Percentiles rank a stretch among this genome's conserved stretches.
phyloP scores from a whole-genome alignment of 208 protist species.

The Acanthamoeba lenticulata region DNA sequence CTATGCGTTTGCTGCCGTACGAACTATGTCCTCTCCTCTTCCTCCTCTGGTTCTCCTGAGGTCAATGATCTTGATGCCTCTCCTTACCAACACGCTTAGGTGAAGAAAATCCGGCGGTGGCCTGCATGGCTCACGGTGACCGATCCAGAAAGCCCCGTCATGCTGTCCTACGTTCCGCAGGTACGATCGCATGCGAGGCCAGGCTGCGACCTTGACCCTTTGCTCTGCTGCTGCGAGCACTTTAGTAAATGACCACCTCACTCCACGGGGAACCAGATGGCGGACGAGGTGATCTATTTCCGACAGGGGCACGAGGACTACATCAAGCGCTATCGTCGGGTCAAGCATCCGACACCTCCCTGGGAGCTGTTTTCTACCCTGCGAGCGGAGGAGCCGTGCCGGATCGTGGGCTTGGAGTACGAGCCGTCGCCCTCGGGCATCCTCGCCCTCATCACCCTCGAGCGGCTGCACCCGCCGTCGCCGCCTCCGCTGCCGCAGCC shows the following conservation, averaged over 20 bases:
- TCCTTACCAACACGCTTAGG: not conserved
- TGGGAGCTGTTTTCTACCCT: not conserved
- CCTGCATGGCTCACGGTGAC: conserved; percentile 35
- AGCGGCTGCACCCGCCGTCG: not conserved
- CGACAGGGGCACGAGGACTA: not conserved
- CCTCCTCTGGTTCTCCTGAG: not conserved
- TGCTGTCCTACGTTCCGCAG: conserved; percentile 5
- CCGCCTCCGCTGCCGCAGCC: no score
- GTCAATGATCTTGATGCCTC: not conserved
- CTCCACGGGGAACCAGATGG: not conserved
- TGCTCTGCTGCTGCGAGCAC: no score
- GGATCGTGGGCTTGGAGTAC: conserved; percentile 18
- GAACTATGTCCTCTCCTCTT: not conserved
- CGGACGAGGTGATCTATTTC: conserved; percentile 63
- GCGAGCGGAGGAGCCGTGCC: not conserved
- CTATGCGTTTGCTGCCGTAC: not conserved
- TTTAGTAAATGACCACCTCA: not conserved
- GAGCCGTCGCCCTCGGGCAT: conserved; percentile 27
- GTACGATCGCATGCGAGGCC: no score
- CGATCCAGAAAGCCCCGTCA: not conserved
- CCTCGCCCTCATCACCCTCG: conserved; percentile 16
- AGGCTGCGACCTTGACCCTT: no score
- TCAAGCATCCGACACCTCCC: not conserved
- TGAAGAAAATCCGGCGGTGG: conserved; percentile 2
- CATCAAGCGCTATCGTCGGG: not conserved